Conservation (phyloP, 176 grass and related monocot species). For the Eleusine indica region DNA sequence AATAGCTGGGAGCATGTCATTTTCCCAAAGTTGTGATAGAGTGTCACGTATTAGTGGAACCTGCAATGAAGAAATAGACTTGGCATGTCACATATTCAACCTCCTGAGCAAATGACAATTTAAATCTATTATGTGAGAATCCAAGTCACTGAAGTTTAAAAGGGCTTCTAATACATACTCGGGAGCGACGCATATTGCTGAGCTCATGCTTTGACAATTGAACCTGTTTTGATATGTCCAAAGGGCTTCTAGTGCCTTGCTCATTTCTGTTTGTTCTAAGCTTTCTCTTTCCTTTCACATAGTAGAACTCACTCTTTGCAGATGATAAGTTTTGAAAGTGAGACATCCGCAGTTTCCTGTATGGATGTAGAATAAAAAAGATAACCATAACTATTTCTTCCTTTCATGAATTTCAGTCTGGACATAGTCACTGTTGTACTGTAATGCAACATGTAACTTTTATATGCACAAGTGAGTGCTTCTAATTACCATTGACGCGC, state of each 20-base stretch:
- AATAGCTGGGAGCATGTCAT: conserved; percentile 92
- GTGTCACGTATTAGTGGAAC: conserved; percentile 97
- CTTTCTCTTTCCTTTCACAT: conserved; percentile 71
- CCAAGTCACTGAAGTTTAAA: conserved; percentile 29
- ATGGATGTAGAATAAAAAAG: conserved; percentile 46
- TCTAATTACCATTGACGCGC: neutral
- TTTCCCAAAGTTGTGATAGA: conserved; percentile 79
- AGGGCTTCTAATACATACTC: conserved; percentile 50
- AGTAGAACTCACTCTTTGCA: conserved; percentile 63
- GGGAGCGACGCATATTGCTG: conserved; percentile 81
- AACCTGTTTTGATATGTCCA: conserved; percentile 68
- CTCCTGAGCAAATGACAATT: conserved; percentile 12
- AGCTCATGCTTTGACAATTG: conserved; percentile 88
- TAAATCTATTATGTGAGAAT: conserved; percentile 23
- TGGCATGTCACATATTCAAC: neutral
- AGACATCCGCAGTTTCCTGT: conserved; percentile 86
- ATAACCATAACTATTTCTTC: neutral
- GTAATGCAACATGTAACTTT: neutral
- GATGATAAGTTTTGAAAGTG: conserved; percentile 62
- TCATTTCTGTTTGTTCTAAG: conserved; percentile 65
- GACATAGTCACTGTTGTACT: neutral
- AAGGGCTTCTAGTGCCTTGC: conserved; percentile 49
- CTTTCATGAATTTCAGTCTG: conserved; percentile 4
- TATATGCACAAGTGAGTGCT: neutral
- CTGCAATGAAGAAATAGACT: conserved; percentile 49